phyloP scores from a whole-genome alignment of 2,329 filamentous ascomycete genomes.

The Colletotrichum sp. region DNA sequence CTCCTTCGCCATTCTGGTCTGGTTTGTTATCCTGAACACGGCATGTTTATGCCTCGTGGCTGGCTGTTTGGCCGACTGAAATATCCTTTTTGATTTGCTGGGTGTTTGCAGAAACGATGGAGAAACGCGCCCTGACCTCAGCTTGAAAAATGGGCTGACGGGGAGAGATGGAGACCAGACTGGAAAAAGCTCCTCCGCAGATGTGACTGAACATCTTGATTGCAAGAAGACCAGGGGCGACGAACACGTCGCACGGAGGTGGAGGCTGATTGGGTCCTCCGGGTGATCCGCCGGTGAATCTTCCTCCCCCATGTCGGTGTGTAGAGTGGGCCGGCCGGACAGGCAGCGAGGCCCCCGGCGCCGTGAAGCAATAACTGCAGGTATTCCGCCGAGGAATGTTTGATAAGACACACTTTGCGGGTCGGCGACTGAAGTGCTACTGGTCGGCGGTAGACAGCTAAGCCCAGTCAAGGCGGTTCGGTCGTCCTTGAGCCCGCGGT shows the following conservation, averaged over 20 bases:
- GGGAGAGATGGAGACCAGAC: background rate
- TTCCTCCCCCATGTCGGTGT: background rate
- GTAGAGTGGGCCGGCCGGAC: background rate
- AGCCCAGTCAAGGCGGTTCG: background rate
- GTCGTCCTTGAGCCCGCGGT: background rate
- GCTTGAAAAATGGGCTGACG: slow-evolving; percentile 15
- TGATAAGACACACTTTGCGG: background rate
- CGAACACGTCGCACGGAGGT: background rate
- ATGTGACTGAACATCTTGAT: background rate
- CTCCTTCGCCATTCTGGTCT: background rate
- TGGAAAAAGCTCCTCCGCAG: background rate
- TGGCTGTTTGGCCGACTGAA: background rate
- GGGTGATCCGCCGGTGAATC: background rate
- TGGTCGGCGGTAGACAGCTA: background rate
- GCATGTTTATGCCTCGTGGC: background rate
- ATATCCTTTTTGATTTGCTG: background rate
- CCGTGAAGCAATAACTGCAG: background rate
- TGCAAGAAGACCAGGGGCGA: background rate
- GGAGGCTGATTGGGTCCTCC: background rate
- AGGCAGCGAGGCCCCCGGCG: background rate
- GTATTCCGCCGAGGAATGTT: background rate
- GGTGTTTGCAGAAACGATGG: background rate
- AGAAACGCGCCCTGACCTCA: slow-evolving; percentile 17
- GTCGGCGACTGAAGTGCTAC: background rate
- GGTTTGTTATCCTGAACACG: background rate